Evolutionary conservation across 106 monocot species (phyloP), one percentile per base, ranked within the genome.

Genomic region (Xerophyta viscosa): DNA sequence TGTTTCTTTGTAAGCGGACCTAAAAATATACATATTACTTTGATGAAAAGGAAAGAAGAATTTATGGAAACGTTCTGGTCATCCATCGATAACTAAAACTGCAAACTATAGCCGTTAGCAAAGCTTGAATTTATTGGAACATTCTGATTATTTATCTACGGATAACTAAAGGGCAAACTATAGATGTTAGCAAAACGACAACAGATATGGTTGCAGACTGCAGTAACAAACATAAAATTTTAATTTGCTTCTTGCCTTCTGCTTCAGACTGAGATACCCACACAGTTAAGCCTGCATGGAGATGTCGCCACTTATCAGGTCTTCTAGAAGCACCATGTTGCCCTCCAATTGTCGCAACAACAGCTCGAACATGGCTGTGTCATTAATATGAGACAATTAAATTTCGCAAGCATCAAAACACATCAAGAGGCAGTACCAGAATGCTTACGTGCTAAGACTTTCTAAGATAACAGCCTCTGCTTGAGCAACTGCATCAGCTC

Each of bases 291-390:
- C 94, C 94, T 41, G 78, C 65, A 71, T 88, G 65, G 14, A 96
- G 81, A 78, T 85, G 75, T 62, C 48, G 78, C 94, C 94, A 96
- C 49, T 73, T 82, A 61, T 96, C 81, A 62, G 62, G 63, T 57
- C 70, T 71, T 39, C 67, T 64, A n/a, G 94, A 74, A 68, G 78
- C 81, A 64, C 94, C 88, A 47, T 78, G 76, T 47, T 58, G 65
- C 14, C 78, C 94, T 49, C 94, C 94, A 29, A 88, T 59, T n/a
- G 88, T 94, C 4, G 77, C 84, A 59, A 94, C 84, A 41, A 81
- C 84, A 41, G 76, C 49, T 3, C 94, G 88, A 19, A 64, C 88
- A 67, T 88, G 94, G 48, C 94, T 94, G 67, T 24, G 57, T 52
- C 36, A 68, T 7, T 37, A 5, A 41, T 24, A 49, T 46, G 17